phyloP scores from a whole-genome alignment of 805 yeast species.

The Pichia cephalocereana region DNA sequence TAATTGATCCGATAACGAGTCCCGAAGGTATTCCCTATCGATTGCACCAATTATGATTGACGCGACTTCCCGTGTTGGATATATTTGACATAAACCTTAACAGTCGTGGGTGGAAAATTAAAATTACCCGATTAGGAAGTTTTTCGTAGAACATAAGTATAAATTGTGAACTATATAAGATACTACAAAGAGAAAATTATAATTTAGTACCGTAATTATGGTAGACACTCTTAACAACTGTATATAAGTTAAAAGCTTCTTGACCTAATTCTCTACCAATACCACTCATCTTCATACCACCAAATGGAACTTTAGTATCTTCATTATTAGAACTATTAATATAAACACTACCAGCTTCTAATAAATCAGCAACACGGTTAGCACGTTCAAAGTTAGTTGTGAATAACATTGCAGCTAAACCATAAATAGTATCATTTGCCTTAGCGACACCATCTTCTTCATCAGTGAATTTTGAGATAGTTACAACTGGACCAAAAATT shows the following conservation, averaged over 20 bases:
- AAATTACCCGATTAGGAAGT: too few species aligned
- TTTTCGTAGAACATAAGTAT: too few species aligned
- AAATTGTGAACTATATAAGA: too few species aligned
- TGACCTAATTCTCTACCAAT: slow-evolving; percentile 76
- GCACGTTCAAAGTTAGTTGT: slow-evolving; percentile 59
- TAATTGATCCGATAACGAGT: too few species aligned
- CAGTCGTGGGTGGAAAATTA: too few species aligned
- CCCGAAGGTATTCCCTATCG: too few species aligned
- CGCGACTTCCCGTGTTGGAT: too few species aligned
- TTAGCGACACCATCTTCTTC: slow-evolving; percentile 59
- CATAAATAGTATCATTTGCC: slow-evolving; percentile 70
- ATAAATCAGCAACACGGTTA: slow-evolving; percentile 35
- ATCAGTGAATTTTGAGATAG: slow-evolving; percentile 52
- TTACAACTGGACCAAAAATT: slow-evolving; percentile 82
- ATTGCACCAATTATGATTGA: too few species aligned
- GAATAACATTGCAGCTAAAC: slow-evolving; percentile 78
- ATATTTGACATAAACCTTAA: too few species aligned
- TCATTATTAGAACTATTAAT: slow-evolving; percentile 61
- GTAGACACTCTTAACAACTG: slow-evolving; percentile 65
- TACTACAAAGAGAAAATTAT: neutral
- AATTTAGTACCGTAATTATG: slow-evolving; percentile 36
- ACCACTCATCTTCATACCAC: slow-evolving; percentile 74
- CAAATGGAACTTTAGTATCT: slow-evolving; percentile 62
- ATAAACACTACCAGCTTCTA: slow-evolving; percentile 64
- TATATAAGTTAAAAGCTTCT: slow-evolving; percentile 60